Percentiles rank a stretch among this genome's conserved stretches.
These are phyloP conservation scores for Nemania sp. DNA, from an alignment of 2,329 filamentous ascomycete species.

Conservation along the genomic window DNA sequence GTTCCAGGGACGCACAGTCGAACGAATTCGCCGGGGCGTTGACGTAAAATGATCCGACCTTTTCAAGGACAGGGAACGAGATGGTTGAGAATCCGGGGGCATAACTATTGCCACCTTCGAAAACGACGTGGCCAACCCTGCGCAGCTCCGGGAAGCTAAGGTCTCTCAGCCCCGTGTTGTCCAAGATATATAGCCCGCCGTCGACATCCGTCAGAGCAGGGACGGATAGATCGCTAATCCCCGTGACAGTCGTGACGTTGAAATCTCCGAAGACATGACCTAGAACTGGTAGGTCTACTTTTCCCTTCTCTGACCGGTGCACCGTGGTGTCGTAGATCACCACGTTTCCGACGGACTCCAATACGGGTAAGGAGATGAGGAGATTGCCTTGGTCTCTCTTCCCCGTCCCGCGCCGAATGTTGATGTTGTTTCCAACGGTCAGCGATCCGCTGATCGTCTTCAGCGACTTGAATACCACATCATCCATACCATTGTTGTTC, in stretches of 20 bases:
- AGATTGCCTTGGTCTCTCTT: neutral
- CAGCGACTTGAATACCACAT: slow-evolving; percentile 4
- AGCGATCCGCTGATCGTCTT: slow-evolving; percentile 5
- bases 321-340: neutral
- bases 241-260: slow-evolving; percentile 4
- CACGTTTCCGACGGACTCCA: slow-evolving; percentile 11
- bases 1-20: slow-evolving; percentile 12
- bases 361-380: slow-evolving; percentile 7
- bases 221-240: slow-evolving; percentile 1
- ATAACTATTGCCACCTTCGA: neutral
- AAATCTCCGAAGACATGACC: slow-evolving; percentile 13
- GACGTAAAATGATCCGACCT: slow-evolving; percentile 5
- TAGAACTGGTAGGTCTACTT: slow-evolving; percentile 6
- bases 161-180: neutral
- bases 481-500: slow-evolving; percentile 8
- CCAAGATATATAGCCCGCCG: neutral
- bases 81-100: slow-evolving; percentile 5
- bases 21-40: neutral
- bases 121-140: slow-evolving; percentile 1
- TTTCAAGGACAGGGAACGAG: slow-evolving; percentile 8
- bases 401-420: neutral
- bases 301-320: neutral
- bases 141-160: slow-evolving; percentile 7
- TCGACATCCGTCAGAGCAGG: slow-evolving; percentile 11
- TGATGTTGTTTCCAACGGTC: slow-evolving; percentile 6